Evolutionary conservation across 2,329 filamentous ascomycete genomes (phyloP), one percentile per base, ranked within the genome.

Genomic region (Aureobasidium sp.): DNA sequence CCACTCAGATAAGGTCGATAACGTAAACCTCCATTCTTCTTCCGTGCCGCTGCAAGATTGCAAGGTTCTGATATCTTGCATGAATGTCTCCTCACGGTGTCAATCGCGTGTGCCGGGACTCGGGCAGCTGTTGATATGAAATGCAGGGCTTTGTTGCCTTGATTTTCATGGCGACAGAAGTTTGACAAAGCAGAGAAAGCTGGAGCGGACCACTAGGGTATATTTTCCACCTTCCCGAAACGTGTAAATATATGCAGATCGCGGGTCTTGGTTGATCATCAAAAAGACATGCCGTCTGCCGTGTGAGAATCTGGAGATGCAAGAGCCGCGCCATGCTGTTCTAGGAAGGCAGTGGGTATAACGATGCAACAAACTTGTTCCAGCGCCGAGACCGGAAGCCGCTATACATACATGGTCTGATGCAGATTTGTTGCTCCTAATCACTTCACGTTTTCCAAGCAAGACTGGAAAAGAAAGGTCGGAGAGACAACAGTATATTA

Each of bases 31-130:
- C 19, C 25, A 27, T 40, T 31, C 15, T 45, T 13, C 53, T 37
- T 33, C 51, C 27, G 53, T 40, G 38, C 40, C 53, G 40, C n/a
- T 27, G 53, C 38, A 25, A 45, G 53, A 57, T 57, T 57, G 40
- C 40, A 57, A 33, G 53, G 29, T 25, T 31, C 40, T 5, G 53
- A 37, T 45, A 57, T 57, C 53, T 37, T 57, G 53, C 53, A 57
- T 57, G 27, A 21, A 46, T 45, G 27, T 57, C 17, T 57, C 51
- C 19, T 25, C 51, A 33, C 23, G 15, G 9, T 55, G 19, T 43
- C 27, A 43, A 23, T 43, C 10, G 37, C 51, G 31, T 21, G 7
- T 31, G 51, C 38, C 33, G 50, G 31, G 21, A n/a, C 23, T 46
- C 6, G 51, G 51, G n/a, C 9, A 43, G 25, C 23, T 43, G 10